A percentile compares a stretch with the other conserved stretches of the same genome.
Evolutionary conservation across 192 early-diverging fungal species (phyloP).

Genomic region (Podila verticillata): DNA sequence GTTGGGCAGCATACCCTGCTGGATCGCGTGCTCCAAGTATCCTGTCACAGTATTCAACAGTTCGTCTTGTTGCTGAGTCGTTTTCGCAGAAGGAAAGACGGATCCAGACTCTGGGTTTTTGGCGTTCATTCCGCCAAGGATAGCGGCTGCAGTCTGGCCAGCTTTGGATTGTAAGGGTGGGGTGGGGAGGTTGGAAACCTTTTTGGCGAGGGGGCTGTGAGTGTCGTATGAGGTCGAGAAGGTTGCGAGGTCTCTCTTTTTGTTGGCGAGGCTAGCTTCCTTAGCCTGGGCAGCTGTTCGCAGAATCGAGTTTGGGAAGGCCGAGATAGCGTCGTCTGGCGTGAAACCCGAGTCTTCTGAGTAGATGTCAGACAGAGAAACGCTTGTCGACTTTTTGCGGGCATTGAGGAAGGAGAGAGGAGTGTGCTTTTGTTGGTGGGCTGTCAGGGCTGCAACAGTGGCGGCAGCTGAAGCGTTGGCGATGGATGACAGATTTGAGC

Average conservation of each 20-base stretch:
- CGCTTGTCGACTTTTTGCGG: conserved; percentile 30
- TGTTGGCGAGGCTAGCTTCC: conserved; percentile 27
- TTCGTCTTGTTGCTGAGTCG: conserved; percentile 21
- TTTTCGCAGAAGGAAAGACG: neutral
- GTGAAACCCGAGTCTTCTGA: conserved; percentile 23
- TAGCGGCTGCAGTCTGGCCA: conserved; percentile 3
- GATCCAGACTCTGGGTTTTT: neutral
- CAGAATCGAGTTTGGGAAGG: conserved; percentile 45
- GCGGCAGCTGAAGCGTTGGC: conserved; percentile 41
- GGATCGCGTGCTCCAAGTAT: conserved; percentile 40
- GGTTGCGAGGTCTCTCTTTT: conserved; percentile 43
- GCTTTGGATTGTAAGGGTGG: neutral
- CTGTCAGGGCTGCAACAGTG: conserved; percentile 39
- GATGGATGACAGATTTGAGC: neutral
- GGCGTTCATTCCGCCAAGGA: neutral
- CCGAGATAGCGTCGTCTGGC: conserved; percentile 23
- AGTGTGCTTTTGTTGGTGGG: conserved; percentile 32
- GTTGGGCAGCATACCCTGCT: conserved; percentile 39
- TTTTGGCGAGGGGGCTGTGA: conserved; percentile 46
- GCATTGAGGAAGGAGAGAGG: conserved; percentile 36
- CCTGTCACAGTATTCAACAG: conserved; percentile 38
- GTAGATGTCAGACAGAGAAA: conserved; percentile 47
- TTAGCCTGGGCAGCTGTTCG: conserved; percentile 37
- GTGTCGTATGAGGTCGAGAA: conserved; percentile 50
- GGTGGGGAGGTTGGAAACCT: conserved; percentile 21